These are phyloP conservation scores for Botryotinia calthae DNA, from an alignment of 2,329 filamentous ascomycete genomes.

Conservation along the genomic window DNA sequence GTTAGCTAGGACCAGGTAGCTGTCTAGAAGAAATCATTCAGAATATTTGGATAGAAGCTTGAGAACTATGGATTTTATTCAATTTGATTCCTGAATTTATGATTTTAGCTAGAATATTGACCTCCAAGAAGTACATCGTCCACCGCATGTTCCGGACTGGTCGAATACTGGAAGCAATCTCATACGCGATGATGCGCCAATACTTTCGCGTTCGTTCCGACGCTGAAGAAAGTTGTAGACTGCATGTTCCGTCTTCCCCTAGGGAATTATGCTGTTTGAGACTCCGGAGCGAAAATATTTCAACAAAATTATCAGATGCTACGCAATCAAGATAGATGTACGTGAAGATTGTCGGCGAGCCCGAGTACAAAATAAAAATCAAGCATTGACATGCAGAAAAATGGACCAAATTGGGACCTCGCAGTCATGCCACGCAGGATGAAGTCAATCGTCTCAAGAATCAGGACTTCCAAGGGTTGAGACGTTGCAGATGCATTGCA, in stretches of 20 bases:
- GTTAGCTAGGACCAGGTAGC: neutral
- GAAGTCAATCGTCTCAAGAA: neutral
- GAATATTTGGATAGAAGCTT: neutral
- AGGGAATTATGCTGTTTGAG: neutral
- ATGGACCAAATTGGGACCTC: too few species aligned
- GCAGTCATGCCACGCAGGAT: neutral
- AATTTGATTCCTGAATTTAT: neutral
- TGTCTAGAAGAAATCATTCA: neutral
- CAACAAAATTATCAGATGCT: neutral
- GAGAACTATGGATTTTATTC: neutral
- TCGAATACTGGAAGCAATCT: neutral
- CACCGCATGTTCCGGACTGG: neutral
- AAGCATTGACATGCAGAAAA: neutral
- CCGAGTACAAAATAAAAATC: conserved; percentile 3
- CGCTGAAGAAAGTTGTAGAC: neutral
- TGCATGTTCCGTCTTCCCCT: neutral
- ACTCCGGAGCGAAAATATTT: neutral
- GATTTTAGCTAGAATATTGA: neutral
- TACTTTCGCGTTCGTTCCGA: neutral
- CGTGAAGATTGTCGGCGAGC: neutral
- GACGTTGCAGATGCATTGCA: conserved; percentile 14
- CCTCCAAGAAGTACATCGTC: neutral
- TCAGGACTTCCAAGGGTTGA: conserved; percentile 6
- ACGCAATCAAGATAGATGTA: conserved; percentile 1
- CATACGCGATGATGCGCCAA: neutral